phyloP scores from a whole-genome alignment of 2,329 filamentous ascomycete genomes.

The Aspergillus hortae region DNA sequence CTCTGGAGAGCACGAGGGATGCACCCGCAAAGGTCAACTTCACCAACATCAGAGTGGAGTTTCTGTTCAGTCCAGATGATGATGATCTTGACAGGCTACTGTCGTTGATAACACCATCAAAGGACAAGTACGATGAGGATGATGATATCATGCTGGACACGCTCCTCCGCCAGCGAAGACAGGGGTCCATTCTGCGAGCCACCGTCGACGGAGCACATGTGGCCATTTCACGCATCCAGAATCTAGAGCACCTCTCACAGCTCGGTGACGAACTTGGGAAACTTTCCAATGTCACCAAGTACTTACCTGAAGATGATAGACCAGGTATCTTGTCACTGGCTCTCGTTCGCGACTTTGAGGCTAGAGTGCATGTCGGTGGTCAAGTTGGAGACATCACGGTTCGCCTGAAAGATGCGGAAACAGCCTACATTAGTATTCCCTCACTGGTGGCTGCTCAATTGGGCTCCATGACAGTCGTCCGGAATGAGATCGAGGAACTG shows the following conservation, averaged over 20 bases:
- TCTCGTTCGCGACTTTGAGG: conserved; percentile 61
- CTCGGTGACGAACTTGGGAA: conserved; percentile 77
- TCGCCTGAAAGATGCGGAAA: conserved; percentile 61
- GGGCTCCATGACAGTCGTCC: conserved; percentile 56
- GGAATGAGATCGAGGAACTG: conserved; percentile 69
- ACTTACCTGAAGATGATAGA: conserved; percentile 90
- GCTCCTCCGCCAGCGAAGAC: conserved; percentile 76
- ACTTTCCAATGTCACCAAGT: conserved; percentile 85
- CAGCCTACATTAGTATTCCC: conserved; percentile 80
- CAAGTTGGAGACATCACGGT: conserved; percentile 64
- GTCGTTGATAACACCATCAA: conserved; percentile 84
- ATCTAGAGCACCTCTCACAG: conserved; percentile 64
- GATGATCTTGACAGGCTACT: conserved; percentile 77
- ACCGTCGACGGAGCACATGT: conserved; percentile 63
- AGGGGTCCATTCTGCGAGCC: conserved; percentile 76
- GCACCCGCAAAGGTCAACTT: conserved; percentile 62
- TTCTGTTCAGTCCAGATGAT: conserved; percentile 68
- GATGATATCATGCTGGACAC: conserved; percentile 96
- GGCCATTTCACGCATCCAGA: conserved; percentile 59
- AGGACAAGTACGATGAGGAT: conserved; percentile 81
- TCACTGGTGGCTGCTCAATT: conserved; percentile 77
- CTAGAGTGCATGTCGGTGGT: conserved; percentile 62
- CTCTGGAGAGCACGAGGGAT: conserved; percentile 45
- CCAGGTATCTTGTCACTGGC: conserved; percentile 79
- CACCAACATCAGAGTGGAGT: conserved; percentile 67